Conservation (phyloP, 108 stramenopile species). For the Fragilariopsis cylindrus region DNA sequence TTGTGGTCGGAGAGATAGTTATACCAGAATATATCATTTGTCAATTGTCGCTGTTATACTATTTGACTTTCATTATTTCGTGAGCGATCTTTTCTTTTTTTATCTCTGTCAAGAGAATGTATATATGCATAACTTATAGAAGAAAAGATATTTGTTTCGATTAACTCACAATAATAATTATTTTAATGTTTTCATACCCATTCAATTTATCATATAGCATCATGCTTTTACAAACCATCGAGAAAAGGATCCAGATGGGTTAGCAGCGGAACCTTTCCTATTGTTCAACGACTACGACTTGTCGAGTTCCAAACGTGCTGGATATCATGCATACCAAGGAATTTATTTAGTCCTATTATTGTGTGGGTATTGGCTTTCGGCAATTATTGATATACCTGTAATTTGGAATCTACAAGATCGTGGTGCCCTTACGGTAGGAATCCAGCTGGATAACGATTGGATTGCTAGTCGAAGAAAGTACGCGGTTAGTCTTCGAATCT, state of each 20-base stretch:
- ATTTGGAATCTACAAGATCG: constrained; percentile 74
- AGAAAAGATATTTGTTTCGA: neutral
- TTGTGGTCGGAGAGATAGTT: neutral
- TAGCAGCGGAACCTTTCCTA: constrained; percentile 86
- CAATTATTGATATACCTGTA: constrained; percentile 75
- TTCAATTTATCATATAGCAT: constrained; percentile 19
- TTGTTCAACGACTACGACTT: constrained; percentile 82
- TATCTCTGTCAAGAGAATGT: too few species aligned
- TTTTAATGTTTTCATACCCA: neutral
- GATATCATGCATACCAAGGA: constrained; percentile 77
- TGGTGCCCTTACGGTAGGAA: constrained; percentile 63
- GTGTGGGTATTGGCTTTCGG: constrained; percentile 79
- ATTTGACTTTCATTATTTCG: too few species aligned
- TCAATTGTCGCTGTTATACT: too few species aligned
- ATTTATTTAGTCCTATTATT: constrained; percentile 71
- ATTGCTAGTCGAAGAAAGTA: constrained; percentile 63
- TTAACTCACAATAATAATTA: neutral
- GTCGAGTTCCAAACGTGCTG: constrained; percentile 64
- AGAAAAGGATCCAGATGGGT: constrained; percentile 79
- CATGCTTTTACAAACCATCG: constrained; percentile 85
- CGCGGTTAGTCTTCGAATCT: constrained; percentile 54
- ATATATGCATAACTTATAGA: too few species aligned
- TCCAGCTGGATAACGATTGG: constrained; percentile 78
- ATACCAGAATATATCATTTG: neutral
- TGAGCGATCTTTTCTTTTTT: too few species aligned